These are phyloP conservation scores for Podila minutissima DNA, from an alignment of 192 early-diverging fungal genomes.

Conservation along the genomic window DNA sequence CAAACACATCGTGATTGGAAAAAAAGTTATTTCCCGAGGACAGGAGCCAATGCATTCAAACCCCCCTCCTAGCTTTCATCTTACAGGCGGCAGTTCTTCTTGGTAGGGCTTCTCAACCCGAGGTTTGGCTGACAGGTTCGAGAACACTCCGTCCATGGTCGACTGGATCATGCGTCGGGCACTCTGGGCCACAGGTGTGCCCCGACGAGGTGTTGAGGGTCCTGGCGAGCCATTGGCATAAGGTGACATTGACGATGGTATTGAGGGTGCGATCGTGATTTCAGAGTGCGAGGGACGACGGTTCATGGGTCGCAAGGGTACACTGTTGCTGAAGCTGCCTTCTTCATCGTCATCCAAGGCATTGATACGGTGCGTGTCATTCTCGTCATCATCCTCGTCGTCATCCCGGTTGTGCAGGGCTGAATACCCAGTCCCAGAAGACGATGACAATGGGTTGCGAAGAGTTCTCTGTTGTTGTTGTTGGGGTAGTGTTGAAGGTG, in stretches of 20 bases:
- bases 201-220: conserved; percentile 30
- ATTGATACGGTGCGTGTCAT: neutral
- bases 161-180: conserved; percentile 31
- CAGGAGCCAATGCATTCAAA: too few species aligned
- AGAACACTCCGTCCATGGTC: conserved; percentile 41
- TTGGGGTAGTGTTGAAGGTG: neutral
- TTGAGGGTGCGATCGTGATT: conserved; percentile 17
- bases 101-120: conserved; percentile 38
- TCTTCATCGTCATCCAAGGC: conserved; percentile 16
- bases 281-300: conserved; percentile 14
- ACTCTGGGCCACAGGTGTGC: neutral
- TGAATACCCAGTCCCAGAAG: neutral
- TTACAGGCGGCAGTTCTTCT: conserved; percentile 46
- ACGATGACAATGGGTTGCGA: neutral
- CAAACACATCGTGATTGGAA: neutral
- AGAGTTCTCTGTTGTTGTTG: neutral
- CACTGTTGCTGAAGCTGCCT: conserved; percentile 19
- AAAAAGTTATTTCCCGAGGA: neutral
- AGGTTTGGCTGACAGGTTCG: conserved; percentile 40
- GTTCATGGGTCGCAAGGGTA: conserved; percentile 24
- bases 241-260: neutral
- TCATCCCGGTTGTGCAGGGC: neutral
- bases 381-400: neutral
- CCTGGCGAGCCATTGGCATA: conserved; percentile 18
- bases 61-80: neutral